These are phyloP conservation scores for Gynochthodes officinalis DNA, from an alignment of 257 asterid genomes.

Conservation along the genomic window DNA sequence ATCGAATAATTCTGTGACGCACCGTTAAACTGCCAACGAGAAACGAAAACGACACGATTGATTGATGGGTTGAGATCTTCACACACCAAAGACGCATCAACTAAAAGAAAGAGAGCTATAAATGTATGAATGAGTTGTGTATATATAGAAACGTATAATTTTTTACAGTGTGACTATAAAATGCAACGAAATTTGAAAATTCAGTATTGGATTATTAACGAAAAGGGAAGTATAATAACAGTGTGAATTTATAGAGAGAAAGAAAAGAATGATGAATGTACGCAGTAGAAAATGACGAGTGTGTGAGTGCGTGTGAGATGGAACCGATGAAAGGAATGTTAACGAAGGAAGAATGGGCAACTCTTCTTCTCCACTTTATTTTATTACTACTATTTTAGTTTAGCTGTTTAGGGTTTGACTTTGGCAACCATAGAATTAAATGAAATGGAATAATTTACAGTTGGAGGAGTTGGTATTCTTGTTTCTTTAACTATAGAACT, in stretches of 20 bases:
- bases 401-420: slow-evolving; percentile 7
- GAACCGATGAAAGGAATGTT: neutral
- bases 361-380: neutral
- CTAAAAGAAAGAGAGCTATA: neutral
- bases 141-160: neutral
- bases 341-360: neutral
- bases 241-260: slow-evolving; percentile 1
- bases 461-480: neutral
- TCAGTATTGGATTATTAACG: neutral
- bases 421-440: neutral
- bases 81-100: neutral
- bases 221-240: neutral
- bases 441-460: neutral
- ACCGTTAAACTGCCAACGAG: neutral
- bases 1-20: neutral
- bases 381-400: neutral
- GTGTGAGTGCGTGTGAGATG: slow-evolving; percentile 6
- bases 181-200: neutral
- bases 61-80: slow-evolving; percentile 2
- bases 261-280: slow-evolving; percentile 1
- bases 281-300: neutral
- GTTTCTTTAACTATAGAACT: too few species aligned
- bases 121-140: neutral
- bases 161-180: neutral
- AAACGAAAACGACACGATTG: neutral